These are phyloP conservation scores for Pseudonitzschia multiseries DNA, from an alignment of 108 stramenopile genomes.

Conservation along the genomic window DNA sequence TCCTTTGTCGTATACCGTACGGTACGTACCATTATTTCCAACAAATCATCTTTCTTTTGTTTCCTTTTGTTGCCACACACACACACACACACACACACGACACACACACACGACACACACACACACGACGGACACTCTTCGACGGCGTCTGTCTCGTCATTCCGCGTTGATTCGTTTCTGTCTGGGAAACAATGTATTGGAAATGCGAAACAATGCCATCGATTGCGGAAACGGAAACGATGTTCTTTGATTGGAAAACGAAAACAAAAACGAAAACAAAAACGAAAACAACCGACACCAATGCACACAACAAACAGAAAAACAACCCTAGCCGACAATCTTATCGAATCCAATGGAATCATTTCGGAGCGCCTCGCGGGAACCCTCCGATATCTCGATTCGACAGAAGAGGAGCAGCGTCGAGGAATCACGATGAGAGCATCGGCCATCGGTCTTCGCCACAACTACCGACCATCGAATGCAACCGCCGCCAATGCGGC, in stretches of 20 bases:
- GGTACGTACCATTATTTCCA: too few species aligned
- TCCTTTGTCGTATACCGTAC: too few species aligned
- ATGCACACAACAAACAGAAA: slow-evolving; percentile 58
- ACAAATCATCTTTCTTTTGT: too few species aligned
- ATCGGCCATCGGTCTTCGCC: slow-evolving; percentile 86
- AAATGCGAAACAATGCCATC: too few species aligned
- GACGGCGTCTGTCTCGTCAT: too few species aligned
- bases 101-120: too few species aligned
- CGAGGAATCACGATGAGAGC: slow-evolving; percentile 98
- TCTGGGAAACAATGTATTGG: too few species aligned
- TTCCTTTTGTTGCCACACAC: too few species aligned
- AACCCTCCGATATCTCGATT: slow-evolving; percentile 83
- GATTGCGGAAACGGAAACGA: too few species aligned
- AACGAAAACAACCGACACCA: neutral
- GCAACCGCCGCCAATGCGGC: slow-evolving; percentile 10
- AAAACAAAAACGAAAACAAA: neutral
- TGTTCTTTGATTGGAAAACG: neutral
- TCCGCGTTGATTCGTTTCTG: too few species aligned
- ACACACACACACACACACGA: too few species aligned
- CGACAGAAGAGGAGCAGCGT: slow-evolving; percentile 90
- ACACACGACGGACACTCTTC: too few species aligned
- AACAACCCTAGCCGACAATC: slow-evolving; percentile 95
- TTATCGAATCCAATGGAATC: slow-evolving; percentile 88
- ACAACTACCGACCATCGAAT: slow-evolving; percentile 37
- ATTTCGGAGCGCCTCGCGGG: slow-evolving; percentile 86